phyloP scores from a whole-genome alignment of 305 asterid species.

The Stenogyne calaminthoides region DNA sequence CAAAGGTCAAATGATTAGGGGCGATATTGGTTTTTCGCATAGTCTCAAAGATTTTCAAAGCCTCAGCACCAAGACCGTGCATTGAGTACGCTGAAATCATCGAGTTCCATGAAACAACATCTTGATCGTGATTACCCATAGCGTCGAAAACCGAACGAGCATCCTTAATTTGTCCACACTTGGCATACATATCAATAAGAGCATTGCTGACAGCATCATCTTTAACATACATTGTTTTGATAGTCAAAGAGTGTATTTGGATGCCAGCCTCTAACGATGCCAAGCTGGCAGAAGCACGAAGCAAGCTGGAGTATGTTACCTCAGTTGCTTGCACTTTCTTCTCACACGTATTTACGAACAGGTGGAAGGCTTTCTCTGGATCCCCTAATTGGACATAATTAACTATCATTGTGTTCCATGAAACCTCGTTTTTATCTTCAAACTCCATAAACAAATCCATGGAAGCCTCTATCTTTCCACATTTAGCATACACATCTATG shows the following conservation, averaged over 20 bases:
- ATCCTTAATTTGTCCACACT: constrained; percentile 71
- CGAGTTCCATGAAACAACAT: constrained; percentile 79
- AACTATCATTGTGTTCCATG: constrained; percentile 91
- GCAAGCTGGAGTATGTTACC: constrained; percentile 80
- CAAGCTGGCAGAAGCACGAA: constrained; percentile 80
- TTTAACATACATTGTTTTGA: constrained; percentile 59
- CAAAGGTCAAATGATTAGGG: constrained; percentile 72
- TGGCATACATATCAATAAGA: constrained; percentile 81
- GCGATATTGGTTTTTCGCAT: constrained; percentile 52
- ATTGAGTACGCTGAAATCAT: constrained; percentile 83
- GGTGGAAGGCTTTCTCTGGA: constrained; percentile 58
- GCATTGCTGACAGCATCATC: constrained; percentile 81
- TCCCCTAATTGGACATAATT: constrained; percentile 75
- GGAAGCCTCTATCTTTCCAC: constrained; percentile 65
- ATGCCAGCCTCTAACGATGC: constrained; percentile 79
- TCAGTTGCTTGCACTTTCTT: constrained; percentile 63
- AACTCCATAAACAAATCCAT: constrained; percentile 55
- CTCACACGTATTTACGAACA: constrained; percentile 64
- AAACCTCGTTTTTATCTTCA: constrained; percentile 63
- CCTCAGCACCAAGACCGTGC: constrained; percentile 83
- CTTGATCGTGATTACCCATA: constrained; percentile 41
- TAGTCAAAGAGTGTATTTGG: constrained; percentile 66
- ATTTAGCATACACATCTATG: constrained; percentile 88
- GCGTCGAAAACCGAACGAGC: constrained; percentile 67
- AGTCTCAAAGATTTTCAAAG: constrained; percentile 59